Evolutionary conservation across 2,329 filamentous ascomycete genomes (phyloP).

Genomic region (Cladobotryum mycophilum): DNA sequence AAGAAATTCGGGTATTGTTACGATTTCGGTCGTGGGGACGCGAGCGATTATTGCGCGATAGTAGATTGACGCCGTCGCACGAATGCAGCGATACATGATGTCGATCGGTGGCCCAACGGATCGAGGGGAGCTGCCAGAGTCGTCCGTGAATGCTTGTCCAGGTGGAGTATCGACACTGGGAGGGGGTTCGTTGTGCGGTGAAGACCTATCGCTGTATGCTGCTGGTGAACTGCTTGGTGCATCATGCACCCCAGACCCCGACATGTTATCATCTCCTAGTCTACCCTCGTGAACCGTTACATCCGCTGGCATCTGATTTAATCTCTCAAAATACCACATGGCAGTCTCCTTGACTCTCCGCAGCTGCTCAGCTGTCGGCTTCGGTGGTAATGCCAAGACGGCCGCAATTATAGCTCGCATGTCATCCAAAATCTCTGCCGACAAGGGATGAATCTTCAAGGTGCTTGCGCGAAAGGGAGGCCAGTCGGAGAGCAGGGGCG

Average conservation of each 20-base stretch:
- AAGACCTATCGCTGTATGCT: conserved; percentile 2
- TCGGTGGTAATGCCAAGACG: conserved; percentile 33
- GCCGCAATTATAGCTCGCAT: conserved; percentile 41
- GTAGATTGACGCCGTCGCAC: conserved; percentile 42
- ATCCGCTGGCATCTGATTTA: conserved; percentile 25
- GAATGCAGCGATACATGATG: conserved; percentile 41
- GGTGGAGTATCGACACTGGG: conserved; percentile 1
- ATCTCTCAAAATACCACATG: conserved; percentile 33
- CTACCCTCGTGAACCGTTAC: conserved; percentile 4
- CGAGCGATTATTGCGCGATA: conserved; percentile 38
- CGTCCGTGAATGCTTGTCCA: conserved; percentile 3
- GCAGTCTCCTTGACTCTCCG: conserved; percentile 34
- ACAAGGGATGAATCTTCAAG: conserved; percentile 38
- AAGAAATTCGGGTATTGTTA: conserved; percentile 33
- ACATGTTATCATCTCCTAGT: conserved; percentile 3
- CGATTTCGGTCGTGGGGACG: conserved; percentile 35
- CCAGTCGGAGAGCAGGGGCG: conserved; percentile 39
- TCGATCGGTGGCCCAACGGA: conserved; percentile 22
- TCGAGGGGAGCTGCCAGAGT: conserved; percentile 8
- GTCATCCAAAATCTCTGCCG: conserved; percentile 45
- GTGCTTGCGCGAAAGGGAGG: conserved; percentile 36
- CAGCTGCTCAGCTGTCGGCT: conserved; percentile 30
- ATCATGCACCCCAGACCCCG: conserved; percentile 7
- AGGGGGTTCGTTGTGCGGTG: conserved; percentile 1
- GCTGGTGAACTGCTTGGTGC: conserved; percentile 5